Base-by-base conservation (phyloP, 805 yeast genomes). In the Lipomyces chichibuensis region DNA sequence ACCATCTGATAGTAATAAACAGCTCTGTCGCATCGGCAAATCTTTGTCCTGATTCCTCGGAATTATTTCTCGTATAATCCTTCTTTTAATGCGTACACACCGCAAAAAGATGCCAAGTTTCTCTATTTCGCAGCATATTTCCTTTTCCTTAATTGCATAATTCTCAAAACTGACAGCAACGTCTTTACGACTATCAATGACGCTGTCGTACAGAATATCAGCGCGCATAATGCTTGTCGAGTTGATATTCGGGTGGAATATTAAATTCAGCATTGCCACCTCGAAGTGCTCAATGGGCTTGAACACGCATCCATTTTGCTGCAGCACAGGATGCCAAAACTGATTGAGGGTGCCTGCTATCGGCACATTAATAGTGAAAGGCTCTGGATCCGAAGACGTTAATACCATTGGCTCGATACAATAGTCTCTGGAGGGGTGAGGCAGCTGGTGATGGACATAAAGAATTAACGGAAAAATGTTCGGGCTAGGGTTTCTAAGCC, bases 31-130 rank as follows among this genome's bases (percentile, higher is more conserved):
- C 69, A 92, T 86, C 29, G 91, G 85, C 61, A 84, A 84, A 75
- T 93, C 98, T 73, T 91, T 89, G 75, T 85, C 87, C 0, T 97
- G 97, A 74, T 93, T 93, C 77, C 98, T 82, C 11, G 98, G 98
- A n/a, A 93, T 84, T 46, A 93, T 87, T 72, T 97, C 82, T 71
- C 98, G 84, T n/a, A 92, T 91, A 58, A 89, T 87, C 25, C 77
- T 75, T 56, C 80, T 65, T 23, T 49, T 27, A 14, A n/a, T 27
- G 23, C 49, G 37, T 17, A 43, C 49, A 43, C 23, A 0, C 27
- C 7, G 23, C 8, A 9, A 23, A 39, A 32, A n/a, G 33, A 20
- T 35, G 2, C 53, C 32, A 39, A 43, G 29, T 23, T 17, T 14
- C 55, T 25, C 33, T 27, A 64, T 33, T 9, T 57, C 66, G 23